Evolutionary conservation across 169 alveolate genomes (phyloP).

Genomic region (Amoebophrya sp.): DNA sequence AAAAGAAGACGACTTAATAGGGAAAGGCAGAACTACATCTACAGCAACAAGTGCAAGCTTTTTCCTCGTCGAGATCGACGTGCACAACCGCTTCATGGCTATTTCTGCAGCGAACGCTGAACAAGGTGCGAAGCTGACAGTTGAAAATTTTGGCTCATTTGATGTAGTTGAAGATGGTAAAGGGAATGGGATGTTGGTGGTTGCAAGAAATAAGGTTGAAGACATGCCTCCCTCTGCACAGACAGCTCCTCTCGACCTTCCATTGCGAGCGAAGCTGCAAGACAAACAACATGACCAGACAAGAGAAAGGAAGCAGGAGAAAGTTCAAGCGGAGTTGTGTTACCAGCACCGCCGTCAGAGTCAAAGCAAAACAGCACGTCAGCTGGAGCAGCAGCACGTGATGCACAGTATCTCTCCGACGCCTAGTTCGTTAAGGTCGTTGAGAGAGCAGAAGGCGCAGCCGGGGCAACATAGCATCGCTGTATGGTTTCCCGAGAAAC

Average conservation of each 20-base stretch:
- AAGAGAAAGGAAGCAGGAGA: too few species aligned
- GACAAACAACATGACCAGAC: not conserved
- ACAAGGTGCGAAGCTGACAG: not conserved
- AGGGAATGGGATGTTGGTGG: too few species aligned
- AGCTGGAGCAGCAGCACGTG: not conserved
- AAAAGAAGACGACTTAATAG: not conserved
- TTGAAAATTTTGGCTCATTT: too few species aligned
- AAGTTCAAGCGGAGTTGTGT: too few species aligned
- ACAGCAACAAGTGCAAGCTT: too few species aligned
- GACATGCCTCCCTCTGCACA: too few species aligned
- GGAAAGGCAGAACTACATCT: not conserved
- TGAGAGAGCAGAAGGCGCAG: not conserved
- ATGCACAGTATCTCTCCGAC: not conserved
- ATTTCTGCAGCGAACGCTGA: not conserved
- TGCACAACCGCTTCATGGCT: not conserved
- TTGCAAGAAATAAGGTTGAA: too few species aligned
- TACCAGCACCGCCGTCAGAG: not conserved
- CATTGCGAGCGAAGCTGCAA: too few species aligned
- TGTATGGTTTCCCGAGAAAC: not conserved
- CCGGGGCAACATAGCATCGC: not conserved
- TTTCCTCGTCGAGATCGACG: slow-evolving; percentile 1
- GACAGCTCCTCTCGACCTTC: too few species aligned
- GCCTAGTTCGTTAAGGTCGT: not conserved
- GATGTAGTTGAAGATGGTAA: too few species aligned
- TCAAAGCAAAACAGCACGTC: not conserved